Conservation (phyloP, 1,139 yeast species). For the Scheffersomyces titani region DNA sequence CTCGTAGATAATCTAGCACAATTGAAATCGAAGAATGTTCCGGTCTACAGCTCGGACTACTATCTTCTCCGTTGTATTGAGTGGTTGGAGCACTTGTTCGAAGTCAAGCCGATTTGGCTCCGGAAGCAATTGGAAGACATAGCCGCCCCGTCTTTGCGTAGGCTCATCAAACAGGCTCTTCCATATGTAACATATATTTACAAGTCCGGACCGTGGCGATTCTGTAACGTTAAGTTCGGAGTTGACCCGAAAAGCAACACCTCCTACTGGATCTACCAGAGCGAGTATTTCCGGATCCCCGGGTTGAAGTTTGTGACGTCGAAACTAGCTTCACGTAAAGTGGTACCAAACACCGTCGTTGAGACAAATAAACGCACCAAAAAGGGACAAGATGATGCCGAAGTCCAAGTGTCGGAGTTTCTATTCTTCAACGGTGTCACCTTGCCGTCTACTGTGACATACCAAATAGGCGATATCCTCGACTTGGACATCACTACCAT, state of each 20-base stretch:
- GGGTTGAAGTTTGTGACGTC: conserved; percentile 24
- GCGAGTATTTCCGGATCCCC: conserved; percentile 74
- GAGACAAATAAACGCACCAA: conserved; percentile 20
- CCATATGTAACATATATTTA: conserved; percentile 82
- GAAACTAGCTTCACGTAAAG: conserved; percentile 8
- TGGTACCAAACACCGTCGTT: conserved; percentile 19
- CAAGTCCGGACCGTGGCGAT: conserved; percentile 94
- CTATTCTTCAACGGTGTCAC: conserved; percentile 73
- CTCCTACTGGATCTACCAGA: conserved; percentile 68
- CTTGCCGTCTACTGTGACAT: conserved; percentile 68
- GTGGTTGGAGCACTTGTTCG: conserved; percentile 57
- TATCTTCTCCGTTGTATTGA: conserved; percentile 51
- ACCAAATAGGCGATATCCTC: conserved; percentile 79
- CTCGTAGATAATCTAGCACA: conserved; percentile 34
- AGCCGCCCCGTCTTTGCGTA: conserved; percentile 38
- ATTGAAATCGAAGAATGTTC: conserved; percentile 23
- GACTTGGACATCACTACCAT: conserved; percentile 63
- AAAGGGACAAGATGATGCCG: conserved; percentile 2
- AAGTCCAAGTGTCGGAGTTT: conserved; percentile 37
- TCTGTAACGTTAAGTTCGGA: conserved; percentile 79
- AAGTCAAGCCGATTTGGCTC: conserved; percentile 80
- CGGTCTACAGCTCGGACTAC: conserved; percentile 28
- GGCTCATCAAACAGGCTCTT: conserved; percentile 68
- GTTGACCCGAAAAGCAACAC: conserved; percentile 66
- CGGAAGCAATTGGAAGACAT: conserved; percentile 70